phyloP scores from a whole-genome alignment of 352 stramenopile species.

The Globisporangium iwayamae region DNA sequence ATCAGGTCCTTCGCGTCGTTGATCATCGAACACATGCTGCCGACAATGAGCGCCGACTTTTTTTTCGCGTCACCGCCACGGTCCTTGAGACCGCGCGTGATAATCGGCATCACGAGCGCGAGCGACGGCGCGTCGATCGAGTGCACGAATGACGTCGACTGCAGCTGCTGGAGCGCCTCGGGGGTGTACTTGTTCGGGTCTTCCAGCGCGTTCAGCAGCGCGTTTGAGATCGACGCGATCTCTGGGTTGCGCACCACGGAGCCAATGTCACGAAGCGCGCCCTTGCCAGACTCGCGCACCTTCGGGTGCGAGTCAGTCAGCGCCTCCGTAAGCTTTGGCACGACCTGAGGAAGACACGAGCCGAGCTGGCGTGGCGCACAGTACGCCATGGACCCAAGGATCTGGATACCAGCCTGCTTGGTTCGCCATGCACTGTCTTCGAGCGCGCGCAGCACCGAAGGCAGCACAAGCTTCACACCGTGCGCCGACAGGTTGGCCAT shows the following conservation, averaged over 20 bases:
- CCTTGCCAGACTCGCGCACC: slow-evolving; percentile 95
- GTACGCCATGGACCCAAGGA: slow-evolving; percentile 96
- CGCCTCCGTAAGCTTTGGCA: slow-evolving; percentile 96
- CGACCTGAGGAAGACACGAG: slow-evolving; percentile 97
- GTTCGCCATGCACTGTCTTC: slow-evolving; percentile 95
- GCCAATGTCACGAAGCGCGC: slow-evolving; percentile 95
- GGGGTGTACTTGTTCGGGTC: slow-evolving; percentile 92
- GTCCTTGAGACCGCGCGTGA: slow-evolving; percentile 98
- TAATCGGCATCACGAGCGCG: slow-evolving; percentile 98
- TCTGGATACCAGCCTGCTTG: slow-evolving; percentile 98
- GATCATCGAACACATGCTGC: slow-evolving; percentile 99
- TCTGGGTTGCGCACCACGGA: slow-evolving; percentile 99
- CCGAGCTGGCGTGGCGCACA: slow-evolving; percentile 99
- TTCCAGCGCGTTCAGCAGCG: slow-evolving; percentile 94
- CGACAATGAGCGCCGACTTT: slow-evolving; percentile 98
- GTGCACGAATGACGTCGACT: slow-evolving; percentile 98
- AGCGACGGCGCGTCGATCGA: slow-evolving; percentile 99
- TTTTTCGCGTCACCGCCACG: slow-evolving; percentile 96
- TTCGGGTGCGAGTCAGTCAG: slow-evolving; percentile 99
- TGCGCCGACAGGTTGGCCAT: slow-evolving; percentile 99
- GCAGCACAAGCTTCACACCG: slow-evolving; percentile 98
- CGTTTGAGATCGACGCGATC: slow-evolving; percentile 93
- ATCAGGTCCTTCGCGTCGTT: slow-evolving; percentile 97
- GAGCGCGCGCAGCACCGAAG: slow-evolving; percentile 95
- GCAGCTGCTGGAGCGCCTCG: slow-evolving; percentile 95